phyloP scores from a whole-genome alignment of 2,329 filamentous ascomycete species.

The Aureobasidium melanogenum region DNA sequence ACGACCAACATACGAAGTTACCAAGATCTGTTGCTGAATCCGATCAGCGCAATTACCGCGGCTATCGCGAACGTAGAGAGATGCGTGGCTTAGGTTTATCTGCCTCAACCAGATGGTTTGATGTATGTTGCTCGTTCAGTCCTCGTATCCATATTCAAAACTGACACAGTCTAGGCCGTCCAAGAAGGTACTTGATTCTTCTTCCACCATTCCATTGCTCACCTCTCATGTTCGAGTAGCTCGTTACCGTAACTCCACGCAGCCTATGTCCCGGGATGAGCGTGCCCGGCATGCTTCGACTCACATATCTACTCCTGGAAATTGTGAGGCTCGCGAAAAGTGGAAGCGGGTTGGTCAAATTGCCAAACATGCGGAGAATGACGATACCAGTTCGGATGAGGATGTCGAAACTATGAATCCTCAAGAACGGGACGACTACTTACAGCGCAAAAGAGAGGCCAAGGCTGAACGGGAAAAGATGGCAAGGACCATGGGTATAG shows the following conservation, averaged over 20 bases:
- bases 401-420: slow-evolving; percentile 32
- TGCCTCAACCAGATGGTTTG: slow-evolving; percentile 61
- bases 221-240: slow-evolving; percentile 30
- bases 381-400: slow-evolving; percentile 46
- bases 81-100: slow-evolving; percentile 60
- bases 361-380: slow-evolving; percentile 61
- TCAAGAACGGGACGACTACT: slow-evolving; percentile 26
- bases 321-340: slow-evolving; percentile 44
- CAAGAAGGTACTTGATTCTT: slow-evolving; percentile 22
- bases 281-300: slow-evolving; percentile 20
- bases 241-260: slow-evolving; percentile 44
- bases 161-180: slow-evolving; percentile 19
- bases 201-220: background rate
- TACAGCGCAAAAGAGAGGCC: slow-evolving; percentile 36
- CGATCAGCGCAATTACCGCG: slow-evolving; percentile 58
- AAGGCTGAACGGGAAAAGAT: slow-evolving; percentile 53
- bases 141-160: background rate
- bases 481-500: slow-evolving; percentile 72
- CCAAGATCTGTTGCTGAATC: slow-evolving; percentile 23
- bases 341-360: slow-evolving; percentile 70
- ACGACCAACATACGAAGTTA: slow-evolving; percentile 9
- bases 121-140: slow-evolving; percentile 39
- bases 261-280: slow-evolving; percentile 33
- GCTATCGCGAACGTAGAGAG: slow-evolving; percentile 64
- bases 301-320: slow-evolving; percentile 1